These are phyloP conservation scores for Pseudognaphalium luteoalbum DNA, from an alignment of 129 eudicot species.

Conservation along the genomic window DNA sequence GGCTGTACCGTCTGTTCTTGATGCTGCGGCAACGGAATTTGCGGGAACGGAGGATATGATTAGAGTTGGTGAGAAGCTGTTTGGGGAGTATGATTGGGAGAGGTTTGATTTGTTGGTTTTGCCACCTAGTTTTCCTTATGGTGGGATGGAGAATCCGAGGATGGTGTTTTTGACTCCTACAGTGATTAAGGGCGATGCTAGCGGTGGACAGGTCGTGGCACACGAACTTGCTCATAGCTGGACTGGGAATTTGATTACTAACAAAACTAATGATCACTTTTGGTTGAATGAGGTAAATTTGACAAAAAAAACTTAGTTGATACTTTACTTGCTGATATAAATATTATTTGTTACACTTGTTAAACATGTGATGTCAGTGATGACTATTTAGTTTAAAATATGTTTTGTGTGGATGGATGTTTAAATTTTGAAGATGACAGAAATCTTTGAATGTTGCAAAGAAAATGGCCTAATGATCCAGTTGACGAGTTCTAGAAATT, in stretches of 20 bases:
- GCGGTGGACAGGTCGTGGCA: slow-evolving; percentile 94
- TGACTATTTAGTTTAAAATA: neutral
- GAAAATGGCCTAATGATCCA: neutral
- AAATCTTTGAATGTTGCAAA: slow-evolving; percentile 11
- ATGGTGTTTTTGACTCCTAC: slow-evolving; percentile 96
- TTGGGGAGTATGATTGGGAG: slow-evolving; percentile 96
- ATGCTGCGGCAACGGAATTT: slow-evolving; percentile 86
- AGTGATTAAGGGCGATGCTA: slow-evolving; percentile 91
- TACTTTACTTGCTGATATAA: neutral
- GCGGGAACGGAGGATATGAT: slow-evolving; percentile 94
- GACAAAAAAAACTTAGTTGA: slow-evolving; percentile 16
- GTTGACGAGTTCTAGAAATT: neutral
- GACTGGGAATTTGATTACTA: slow-evolving; percentile 98
- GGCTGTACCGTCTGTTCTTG: slow-evolving; percentile 57
- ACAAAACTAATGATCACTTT: slow-evolving; percentile 89
- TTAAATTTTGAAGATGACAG: neutral
- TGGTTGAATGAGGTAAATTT: slow-evolving; percentile 91
- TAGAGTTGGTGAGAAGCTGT: slow-evolving; percentile 82
- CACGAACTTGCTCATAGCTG: slow-evolving; percentile 99
- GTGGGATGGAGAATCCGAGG: slow-evolving; percentile 99
- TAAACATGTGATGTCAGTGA: slow-evolving; percentile 1
- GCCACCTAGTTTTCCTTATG: slow-evolving; percentile 97
- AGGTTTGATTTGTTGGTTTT: slow-evolving; percentile 90
- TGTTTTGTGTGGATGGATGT: neutral
- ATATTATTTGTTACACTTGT: slow-evolving; percentile 6